phyloP scores from a whole-genome alignment of 139 green algal genomes.

The Mesotaenium endlicherianum region DNA sequence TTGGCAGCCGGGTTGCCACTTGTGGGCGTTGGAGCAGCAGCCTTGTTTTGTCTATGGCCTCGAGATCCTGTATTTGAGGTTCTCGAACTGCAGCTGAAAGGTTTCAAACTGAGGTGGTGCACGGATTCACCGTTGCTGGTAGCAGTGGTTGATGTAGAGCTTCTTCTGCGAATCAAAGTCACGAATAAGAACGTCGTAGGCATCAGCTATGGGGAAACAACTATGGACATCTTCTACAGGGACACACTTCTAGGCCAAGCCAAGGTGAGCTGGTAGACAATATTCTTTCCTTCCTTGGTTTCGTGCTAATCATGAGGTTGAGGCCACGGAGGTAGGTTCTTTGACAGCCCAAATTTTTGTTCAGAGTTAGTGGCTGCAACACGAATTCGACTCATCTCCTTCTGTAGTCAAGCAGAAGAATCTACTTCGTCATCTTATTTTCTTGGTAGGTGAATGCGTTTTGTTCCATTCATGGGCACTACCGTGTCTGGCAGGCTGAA shows the following conservation, averaged over 20 bases:
- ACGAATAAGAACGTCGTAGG: background rate
- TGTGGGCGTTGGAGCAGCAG: too few species aligned
- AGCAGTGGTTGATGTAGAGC: constrained; percentile 4
- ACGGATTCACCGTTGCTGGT: constrained; percentile 1
- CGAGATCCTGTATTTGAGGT: background rate
- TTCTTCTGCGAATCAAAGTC: background rate
- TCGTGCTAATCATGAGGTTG: too few species aligned
- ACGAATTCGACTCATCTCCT: too few species aligned
- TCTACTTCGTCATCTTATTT: too few species aligned
- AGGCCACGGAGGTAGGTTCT: too few species aligned
- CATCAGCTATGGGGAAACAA: background rate
- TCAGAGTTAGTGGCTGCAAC: background rate
- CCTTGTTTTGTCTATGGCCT: too few species aligned
- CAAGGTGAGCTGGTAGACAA: background rate
- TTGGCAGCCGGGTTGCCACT: too few species aligned
- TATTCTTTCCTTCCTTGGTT: background rate
- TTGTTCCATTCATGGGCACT: too few species aligned
- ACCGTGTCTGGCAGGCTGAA: too few species aligned
- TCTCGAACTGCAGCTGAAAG: background rate
- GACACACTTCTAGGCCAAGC: background rate
- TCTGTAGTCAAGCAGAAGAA: too few species aligned
- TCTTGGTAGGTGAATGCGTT: too few species aligned
- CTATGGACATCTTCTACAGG: constrained; percentile 16
- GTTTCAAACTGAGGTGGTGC: background rate
- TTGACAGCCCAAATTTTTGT: too few species aligned